Conservation (phyloP, 2,329 filamentous ascomycete genomes). For the Nigrograna mackinnonii region DNA sequence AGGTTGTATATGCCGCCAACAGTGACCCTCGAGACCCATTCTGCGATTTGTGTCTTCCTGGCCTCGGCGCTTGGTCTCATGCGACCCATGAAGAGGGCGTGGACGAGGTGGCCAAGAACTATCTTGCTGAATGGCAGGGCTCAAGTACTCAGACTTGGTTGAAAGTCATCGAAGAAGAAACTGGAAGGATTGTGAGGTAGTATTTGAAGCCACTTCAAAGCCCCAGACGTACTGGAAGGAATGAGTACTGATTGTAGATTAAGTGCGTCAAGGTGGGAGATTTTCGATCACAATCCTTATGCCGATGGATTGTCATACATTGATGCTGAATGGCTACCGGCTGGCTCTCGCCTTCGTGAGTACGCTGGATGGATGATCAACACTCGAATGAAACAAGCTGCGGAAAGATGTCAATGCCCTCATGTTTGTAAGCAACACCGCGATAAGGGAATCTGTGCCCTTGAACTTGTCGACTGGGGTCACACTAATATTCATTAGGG, state of each 20-base stretch:
- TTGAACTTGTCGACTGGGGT: too few relatives aligned
- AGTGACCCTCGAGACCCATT: conserved; percentile 4
- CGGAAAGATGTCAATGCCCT: background rate
- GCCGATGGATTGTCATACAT: background rate
- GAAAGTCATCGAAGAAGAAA: conserved; percentile 1
- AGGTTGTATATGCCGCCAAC: conserved; percentile 1
- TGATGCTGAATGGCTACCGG: background rate
- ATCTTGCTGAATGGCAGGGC: conserved; percentile 1
- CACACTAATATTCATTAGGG: background rate
- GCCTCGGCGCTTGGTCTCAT: conserved; percentile 1
- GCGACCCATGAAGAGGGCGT: background rate
- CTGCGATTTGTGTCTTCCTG: conserved; percentile 1
- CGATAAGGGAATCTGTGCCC: background rate
- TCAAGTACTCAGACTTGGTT: conserved; percentile 1
- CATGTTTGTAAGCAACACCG: conserved; percentile 2
- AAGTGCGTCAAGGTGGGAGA: conserved; percentile 2
- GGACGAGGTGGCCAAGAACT: conserved; percentile 1
- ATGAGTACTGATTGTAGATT: too few relatives aligned
- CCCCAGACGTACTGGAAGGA: too few relatives aligned
- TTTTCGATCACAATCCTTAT: conserved; percentile 1
- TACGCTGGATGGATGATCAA: conserved; percentile 5
- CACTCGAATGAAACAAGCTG: background rate
- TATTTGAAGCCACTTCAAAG: background rate
- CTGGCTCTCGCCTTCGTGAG: background rate
- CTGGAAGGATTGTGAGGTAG: conserved; percentile 2